phyloP scores from a whole-genome alignment of 768 basidiomycete genomes.

The Termitomyces sp. region DNA sequence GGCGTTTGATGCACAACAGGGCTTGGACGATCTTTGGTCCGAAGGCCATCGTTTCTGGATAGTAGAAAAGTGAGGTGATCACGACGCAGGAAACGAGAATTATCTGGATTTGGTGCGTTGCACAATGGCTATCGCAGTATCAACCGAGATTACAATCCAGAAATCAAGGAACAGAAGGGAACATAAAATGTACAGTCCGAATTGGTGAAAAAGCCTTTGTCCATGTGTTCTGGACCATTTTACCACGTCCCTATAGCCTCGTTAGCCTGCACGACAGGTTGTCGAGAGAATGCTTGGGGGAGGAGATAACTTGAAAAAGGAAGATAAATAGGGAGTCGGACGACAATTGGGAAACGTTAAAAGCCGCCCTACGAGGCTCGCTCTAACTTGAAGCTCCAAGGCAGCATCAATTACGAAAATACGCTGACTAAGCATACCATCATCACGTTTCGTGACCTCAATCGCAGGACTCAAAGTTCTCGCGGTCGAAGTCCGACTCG shows the following conservation, averaged over 20 bases:
- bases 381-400: conserved; percentile 1
- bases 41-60: conserved; percentile 58
- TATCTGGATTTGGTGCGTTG: conserved; percentile 85
- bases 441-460: conserved; percentile 12
- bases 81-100: conserved; percentile 86
- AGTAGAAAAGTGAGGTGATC: conserved; percentile 86
- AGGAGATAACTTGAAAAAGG: background rate
- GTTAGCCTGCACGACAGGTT: background rate
- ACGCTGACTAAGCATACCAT: conserved; percentile 10
- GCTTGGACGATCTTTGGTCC: conserved; percentile 72
- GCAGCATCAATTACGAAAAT: conserved; percentile 5
- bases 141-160: background rate
- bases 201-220: conserved; percentile 59
- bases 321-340: conserved; percentile 12
- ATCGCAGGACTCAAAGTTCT: no score
- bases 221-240: conserved; percentile 38
- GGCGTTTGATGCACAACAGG: conserved; percentile 50
- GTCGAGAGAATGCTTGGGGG: background rate
- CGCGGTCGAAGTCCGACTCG: background rate
- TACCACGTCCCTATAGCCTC: conserved; percentile 21
- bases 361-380: background rate
- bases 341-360: background rate
- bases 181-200: conserved; percentile 78
- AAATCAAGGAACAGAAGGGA: background rate
- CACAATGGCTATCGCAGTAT: conserved; percentile 62